phyloP scores from a whole-genome alignment of 257 asterid species.

The Solanum ossicruentum region DNA sequence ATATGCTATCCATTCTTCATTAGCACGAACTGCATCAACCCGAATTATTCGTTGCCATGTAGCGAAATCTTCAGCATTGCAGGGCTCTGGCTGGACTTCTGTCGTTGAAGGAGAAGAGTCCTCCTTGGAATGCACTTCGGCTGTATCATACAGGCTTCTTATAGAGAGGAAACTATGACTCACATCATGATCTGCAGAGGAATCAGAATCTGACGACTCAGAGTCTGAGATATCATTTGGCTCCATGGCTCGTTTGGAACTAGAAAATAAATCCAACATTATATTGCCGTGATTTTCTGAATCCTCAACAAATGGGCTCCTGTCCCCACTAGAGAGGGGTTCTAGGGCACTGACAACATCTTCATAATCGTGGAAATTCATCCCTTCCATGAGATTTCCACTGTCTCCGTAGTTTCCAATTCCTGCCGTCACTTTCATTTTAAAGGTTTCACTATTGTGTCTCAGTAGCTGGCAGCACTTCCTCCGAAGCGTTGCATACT shows the following conservation, averaged over 20 bases:
- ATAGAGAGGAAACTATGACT: slow-evolving; percentile 34
- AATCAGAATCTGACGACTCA: slow-evolving; percentile 43
- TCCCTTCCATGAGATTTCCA: slow-evolving; percentile 34
- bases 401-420: slow-evolving; percentile 28
- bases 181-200: slow-evolving; percentile 48
- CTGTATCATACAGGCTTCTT: slow-evolving; percentile 18
- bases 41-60: slow-evolving; percentile 92
- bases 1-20: slow-evolving; percentile 56
- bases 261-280: slow-evolving; percentile 4
- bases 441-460: slow-evolving; percentile 27
- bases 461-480: slow-evolving; percentile 49
- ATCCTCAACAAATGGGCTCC: slow-evolving; percentile 16
- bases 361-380: slow-evolving; percentile 32
- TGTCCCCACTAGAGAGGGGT: slow-evolving; percentile 24
- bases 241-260: slow-evolving; percentile 19
- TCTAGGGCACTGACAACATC: slow-evolving; percentile 36
- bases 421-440: slow-evolving; percentile 34
- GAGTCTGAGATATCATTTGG: slow-evolving; percentile 29
- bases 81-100: slow-evolving; percentile 16
- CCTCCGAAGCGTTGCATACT: slow-evolving; percentile 49
- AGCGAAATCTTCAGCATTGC: slow-evolving; percentile 46
- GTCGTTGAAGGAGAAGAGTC: slow-evolving; percentile 13
- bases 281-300: not conserved
- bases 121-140: slow-evolving; percentile 8
- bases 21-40: slow-evolving; percentile 74